Evolutionary conservation across 2,329 filamentous ascomycete genomes (phyloP).

Genomic region (Aspergillus vadensis): DNA sequence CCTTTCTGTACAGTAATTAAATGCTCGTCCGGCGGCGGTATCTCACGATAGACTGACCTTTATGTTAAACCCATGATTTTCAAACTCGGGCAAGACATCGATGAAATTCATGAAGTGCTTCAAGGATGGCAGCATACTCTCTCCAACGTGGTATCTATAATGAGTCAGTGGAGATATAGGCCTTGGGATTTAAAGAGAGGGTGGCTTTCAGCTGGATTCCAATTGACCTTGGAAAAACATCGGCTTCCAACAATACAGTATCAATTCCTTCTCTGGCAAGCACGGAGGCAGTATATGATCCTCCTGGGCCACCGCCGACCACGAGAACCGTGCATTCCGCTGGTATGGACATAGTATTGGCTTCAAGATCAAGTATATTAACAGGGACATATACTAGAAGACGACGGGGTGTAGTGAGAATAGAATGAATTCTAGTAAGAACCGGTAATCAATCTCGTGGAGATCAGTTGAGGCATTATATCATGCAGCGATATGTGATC

Average conservation of each 20-base stretch:
- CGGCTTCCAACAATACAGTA: conserved; percentile 48
- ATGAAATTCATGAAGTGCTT: conserved; percentile 50
- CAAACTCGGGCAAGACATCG: conserved; percentile 43
- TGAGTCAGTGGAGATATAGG: too few relatives aligned
- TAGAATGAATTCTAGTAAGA: too few relatives aligned
- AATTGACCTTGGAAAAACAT: conserved; percentile 41
- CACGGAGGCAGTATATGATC: conserved; percentile 48
- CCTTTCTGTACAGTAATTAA: too few relatives aligned
- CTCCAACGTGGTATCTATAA: conserved; percentile 37
- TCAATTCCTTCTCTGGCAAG: conserved; percentile 52
- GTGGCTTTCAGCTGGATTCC: too few relatives aligned
- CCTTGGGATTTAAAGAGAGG: conserved; percentile 16
- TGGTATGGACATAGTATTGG: neutral
- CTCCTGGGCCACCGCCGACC: conserved; percentile 50
- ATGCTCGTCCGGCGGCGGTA: too few relatives aligned
- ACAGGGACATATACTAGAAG: too few relatives aligned
- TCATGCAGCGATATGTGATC: too few relatives aligned
- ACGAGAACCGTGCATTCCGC: conserved; percentile 42
- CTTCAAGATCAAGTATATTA: too few relatives aligned
- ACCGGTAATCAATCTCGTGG: too few relatives aligned
- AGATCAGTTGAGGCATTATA: too few relatives aligned
- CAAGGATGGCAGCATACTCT: conserved; percentile 42
- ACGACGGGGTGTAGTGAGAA: too few relatives aligned
- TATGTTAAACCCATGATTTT: conserved; percentile 43
- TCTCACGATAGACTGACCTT: conserved; percentile 35